These are phyloP conservation scores for Neurospora hispaniola DNA, from an alignment of 495 filamentous ascomycete species.

Conservation along the genomic window DNA sequence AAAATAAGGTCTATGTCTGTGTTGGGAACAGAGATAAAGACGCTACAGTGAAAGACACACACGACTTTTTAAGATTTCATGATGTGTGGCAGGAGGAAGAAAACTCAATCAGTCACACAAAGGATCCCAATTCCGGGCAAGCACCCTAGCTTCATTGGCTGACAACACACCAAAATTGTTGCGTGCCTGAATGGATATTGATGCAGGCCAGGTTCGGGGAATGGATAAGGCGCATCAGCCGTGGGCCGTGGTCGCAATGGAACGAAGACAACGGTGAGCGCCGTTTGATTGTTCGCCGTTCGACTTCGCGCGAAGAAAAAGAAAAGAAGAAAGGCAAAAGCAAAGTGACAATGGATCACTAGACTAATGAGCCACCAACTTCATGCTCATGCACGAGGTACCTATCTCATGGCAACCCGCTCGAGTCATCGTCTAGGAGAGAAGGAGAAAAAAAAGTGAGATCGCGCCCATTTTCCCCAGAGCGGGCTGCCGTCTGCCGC, in stretches of 20 bases:
- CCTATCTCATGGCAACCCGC: not conserved
- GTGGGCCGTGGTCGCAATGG: not conserved
- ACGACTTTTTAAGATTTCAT: not conserved
- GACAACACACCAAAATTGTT: not conserved
- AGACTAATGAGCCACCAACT: not conserved
- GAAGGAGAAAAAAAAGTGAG: not conserved
- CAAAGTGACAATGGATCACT: not conserved
- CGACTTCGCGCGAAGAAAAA: not conserved
- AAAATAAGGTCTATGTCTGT: not conserved
- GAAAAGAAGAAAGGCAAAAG: not conserved
- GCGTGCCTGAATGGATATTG: not conserved
- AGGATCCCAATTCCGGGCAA: not conserved
- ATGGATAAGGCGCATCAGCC: not conserved
- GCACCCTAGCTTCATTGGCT: not conserved
- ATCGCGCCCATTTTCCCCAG: not conserved
- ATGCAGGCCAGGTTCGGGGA: not conserved
- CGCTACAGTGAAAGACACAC: not conserved
- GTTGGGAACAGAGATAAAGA: not conserved
- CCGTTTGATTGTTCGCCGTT: not conserved
- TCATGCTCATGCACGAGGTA: not conserved
- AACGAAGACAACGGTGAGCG: not conserved
- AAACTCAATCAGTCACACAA: not conserved
- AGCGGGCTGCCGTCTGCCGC: not conserved
- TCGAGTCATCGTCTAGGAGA: not conserved
- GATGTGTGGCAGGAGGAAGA: not conserved